Conservation (phyloP, 306 rosid species). For the Cucumis cinereus region DNA sequence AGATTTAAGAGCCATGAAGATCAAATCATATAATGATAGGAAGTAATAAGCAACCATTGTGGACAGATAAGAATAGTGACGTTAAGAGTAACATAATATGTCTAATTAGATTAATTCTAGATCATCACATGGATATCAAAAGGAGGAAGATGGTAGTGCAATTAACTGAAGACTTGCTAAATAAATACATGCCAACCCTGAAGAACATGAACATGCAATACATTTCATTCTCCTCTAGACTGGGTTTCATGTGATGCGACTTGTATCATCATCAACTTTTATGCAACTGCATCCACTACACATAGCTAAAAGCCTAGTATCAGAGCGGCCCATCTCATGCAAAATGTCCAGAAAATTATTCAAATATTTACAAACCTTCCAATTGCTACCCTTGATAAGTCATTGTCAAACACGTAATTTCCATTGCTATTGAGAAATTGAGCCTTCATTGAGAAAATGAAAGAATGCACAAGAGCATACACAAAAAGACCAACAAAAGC, state of each 20-base stretch:
- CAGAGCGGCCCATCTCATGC: no score
- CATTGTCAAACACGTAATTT: no score
- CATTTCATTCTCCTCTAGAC: not conserved
- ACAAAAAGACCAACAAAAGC: no score
- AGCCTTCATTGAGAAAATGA: no score
- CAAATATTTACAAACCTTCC: no score
- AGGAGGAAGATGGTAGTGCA: not conserved
- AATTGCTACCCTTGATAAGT: no score
- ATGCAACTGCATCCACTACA: not conserved
- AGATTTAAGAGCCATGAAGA: constrained; percentile 20
- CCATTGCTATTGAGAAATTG: no score
- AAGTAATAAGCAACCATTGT: constrained; percentile 7
- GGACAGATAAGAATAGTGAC: not conserved
- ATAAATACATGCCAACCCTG: not conserved
- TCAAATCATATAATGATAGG: not conserved
- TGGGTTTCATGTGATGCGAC: not conserved
- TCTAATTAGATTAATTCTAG: not conserved
- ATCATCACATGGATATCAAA: not conserved
- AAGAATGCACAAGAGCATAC: no score
- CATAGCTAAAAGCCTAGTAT: no score
- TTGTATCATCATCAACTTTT: not conserved
- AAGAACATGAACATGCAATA: not conserved
- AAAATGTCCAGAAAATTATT: no score
- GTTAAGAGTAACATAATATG: not conserved
- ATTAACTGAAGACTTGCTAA: not conserved